Conservation (phyloP, 768 basidiomycete species). For the Mycena haematopus region DNA sequence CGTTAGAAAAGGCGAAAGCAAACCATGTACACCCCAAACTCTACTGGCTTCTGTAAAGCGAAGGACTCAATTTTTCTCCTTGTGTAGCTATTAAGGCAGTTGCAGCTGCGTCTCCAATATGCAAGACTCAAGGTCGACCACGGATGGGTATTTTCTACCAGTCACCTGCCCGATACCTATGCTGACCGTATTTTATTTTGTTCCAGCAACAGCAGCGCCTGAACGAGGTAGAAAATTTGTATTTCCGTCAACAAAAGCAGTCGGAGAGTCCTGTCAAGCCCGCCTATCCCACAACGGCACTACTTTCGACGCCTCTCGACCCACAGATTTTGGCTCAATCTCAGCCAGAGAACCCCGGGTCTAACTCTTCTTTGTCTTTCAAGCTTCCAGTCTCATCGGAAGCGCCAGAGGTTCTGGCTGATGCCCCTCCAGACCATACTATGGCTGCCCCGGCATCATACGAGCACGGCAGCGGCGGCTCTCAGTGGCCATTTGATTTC, state of each 20-base stretch:
- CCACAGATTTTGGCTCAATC: neutral
- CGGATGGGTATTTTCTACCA: conserved; percentile 65
- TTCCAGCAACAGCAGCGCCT: conserved; percentile 75
- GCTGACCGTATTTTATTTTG: neutral
- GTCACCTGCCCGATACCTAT: neutral
- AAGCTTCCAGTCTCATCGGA: neutral
- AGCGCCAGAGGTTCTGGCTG: neutral
- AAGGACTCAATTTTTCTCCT: conserved; percentile 6
- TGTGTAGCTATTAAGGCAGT: conserved; percentile 68
- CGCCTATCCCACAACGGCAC: neutral
- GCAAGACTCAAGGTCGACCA: conserved; percentile 81
- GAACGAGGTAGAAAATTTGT: conserved; percentile 84
- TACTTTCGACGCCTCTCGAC: neutral
- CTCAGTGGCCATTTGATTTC: neutral
- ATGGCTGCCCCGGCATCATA: neutral
- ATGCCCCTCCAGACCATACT: neutral
- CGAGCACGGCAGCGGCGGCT: neutral
- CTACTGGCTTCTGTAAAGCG: too few species aligned
- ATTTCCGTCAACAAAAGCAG: conserved; percentile 61
- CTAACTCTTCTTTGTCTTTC: conserved; percentile 21
- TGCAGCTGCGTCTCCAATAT: conserved; percentile 78
- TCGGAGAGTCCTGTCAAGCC: neutral
- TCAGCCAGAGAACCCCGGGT: neutral
- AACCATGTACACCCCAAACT: conserved; percentile 52
- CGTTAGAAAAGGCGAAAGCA: conserved; percentile 61